Conservation (phyloP, 306 rosid genomes). For the Vigna mungo region DNA sequence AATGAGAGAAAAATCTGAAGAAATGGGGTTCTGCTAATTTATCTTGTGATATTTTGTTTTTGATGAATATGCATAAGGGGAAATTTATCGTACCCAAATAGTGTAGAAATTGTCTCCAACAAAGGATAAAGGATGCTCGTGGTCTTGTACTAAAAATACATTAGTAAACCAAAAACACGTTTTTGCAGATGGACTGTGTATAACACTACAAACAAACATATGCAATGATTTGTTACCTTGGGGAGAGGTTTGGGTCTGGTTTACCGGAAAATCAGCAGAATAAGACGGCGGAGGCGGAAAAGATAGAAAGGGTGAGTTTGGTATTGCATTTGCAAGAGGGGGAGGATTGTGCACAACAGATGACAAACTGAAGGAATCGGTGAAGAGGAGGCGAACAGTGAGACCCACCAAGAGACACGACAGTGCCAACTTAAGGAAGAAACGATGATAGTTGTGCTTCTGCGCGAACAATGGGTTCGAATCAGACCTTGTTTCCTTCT, state of each 20-base stretch:
- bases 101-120: not conserved
- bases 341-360: constrained; percentile 27
- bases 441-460: constrained; percentile 20
- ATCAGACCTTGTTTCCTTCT: constrained; percentile 32
- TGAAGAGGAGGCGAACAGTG: constrained; percentile 39
- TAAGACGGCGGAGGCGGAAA: constrained; percentile 13
- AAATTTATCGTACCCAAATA: no score
- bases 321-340: not conserved
- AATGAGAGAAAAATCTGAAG: not conserved
- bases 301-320: constrained; percentile 5
- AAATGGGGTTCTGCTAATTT: not conserved
- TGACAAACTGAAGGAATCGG: constrained; percentile 37
- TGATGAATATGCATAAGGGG: no score
- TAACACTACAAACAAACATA: not conserved
- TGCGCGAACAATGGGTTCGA: not conserved
- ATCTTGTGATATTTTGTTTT: not conserved
- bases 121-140: not conserved
- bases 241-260: constrained; percentile 24
- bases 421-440: constrained; percentile 41
- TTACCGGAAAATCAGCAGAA: constrained; percentile 33
- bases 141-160: not conserved
- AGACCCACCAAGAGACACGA: constrained; percentile 48
- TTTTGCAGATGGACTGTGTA: not conserved
- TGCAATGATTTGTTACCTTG: constrained; percentile 13
- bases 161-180: not conserved